phyloP scores from a whole-genome alignment of 352 stramenopile genomes.

The Globisporangium sylvaticum region DNA sequence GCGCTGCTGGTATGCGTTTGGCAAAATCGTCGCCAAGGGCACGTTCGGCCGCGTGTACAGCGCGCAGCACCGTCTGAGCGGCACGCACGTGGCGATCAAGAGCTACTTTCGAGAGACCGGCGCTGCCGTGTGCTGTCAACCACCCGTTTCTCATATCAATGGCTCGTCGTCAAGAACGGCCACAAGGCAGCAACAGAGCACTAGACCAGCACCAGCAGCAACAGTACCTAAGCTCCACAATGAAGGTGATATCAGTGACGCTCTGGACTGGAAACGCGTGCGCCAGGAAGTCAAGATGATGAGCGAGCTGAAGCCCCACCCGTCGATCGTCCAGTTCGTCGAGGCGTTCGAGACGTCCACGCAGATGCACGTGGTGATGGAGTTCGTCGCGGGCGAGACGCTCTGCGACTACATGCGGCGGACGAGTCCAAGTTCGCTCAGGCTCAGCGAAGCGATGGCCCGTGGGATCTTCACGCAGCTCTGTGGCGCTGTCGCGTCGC shows the following conservation, averaged over 20 bases:
- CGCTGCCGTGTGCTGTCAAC: constrained; percentile 28
- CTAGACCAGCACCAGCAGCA: background rate
- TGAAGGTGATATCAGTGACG: constrained; percentile 13
- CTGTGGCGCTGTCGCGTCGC: constrained; percentile 26
- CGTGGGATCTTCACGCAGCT: constrained; percentile 42
- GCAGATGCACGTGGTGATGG: constrained; percentile 53
- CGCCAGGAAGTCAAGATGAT: constrained; percentile 51
- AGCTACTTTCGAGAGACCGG: constrained; percentile 46
- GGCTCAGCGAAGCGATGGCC: constrained; percentile 32
- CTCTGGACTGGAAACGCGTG: constrained; percentile 61
- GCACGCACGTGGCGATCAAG: constrained; percentile 53
- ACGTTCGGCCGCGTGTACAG: constrained; percentile 52
- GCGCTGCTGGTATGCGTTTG: constrained; percentile 38
- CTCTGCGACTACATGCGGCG: constrained; percentile 41
- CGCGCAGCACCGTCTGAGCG: constrained; percentile 40
- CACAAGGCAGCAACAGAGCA: background rate
- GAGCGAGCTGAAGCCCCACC: constrained; percentile 28
- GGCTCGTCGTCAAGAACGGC: background rate
- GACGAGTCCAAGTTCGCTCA: constrained; percentile 19
- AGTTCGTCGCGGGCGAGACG: constrained; percentile 34
- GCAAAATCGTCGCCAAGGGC: constrained; percentile 42
- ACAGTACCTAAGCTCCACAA: background rate
- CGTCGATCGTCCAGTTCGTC: constrained; percentile 46
- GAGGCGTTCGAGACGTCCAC: constrained; percentile 60
- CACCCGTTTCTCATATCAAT: constrained; percentile 3